A percentile compares a stretch with the other conserved stretches of the same genome.
phyloP scores from a whole-genome alignment of 2,329 filamentous ascomycete genomes.

The Aspergillus fumigatus region DNA sequence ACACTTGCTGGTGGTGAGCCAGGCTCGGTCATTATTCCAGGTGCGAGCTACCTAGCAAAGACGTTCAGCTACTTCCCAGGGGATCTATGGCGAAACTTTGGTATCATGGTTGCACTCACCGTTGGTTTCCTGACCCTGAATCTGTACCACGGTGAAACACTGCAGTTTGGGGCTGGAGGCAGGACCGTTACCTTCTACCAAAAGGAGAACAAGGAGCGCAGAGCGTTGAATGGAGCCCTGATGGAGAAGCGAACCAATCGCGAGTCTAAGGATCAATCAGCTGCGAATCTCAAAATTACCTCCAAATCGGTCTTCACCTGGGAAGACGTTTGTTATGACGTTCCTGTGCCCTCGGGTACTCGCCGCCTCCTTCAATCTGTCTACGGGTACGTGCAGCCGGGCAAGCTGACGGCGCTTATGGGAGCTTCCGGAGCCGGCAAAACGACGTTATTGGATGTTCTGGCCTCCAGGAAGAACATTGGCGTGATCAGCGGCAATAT shows the following conservation, averaged over 20 bases:
- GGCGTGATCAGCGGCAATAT: conserved; percentile 60
- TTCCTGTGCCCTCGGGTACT: conserved; percentile 52
- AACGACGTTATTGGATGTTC: conserved; percentile 65
- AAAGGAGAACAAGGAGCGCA: conserved; percentile 37
- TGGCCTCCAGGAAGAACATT: conserved; percentile 62
- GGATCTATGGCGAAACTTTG: conserved; percentile 65
- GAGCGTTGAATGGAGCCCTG: conserved; percentile 33
- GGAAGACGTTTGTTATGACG: conserved; percentile 67
- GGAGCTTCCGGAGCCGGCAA: conserved; percentile 77
- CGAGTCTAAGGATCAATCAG: conserved; percentile 34
- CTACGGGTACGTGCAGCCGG: conserved; percentile 70
- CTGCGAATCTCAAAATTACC: conserved; percentile 47
- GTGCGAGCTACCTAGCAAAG: conserved; percentile 63
- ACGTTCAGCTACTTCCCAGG: conserved; percentile 63
- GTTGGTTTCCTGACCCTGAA: conserved; percentile 34
- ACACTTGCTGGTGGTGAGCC: conserved; percentile 68
- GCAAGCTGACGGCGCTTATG: conserved; percentile 69
- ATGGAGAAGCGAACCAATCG: conserved; percentile 38
- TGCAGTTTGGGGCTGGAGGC: conserved; percentile 38
- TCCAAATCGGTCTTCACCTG: conserved; percentile 66
- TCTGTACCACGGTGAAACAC: conserved; percentile 35
- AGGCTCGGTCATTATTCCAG: conserved; percentile 61
- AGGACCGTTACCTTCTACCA: conserved; percentile 40
- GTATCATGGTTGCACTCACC: conserved; percentile 36
- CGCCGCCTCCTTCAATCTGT: conserved; percentile 60